phyloP scores from a whole-genome alignment of 2,329 filamentous ascomycete genomes.

The Aspergillus transmontanensis region DNA sequence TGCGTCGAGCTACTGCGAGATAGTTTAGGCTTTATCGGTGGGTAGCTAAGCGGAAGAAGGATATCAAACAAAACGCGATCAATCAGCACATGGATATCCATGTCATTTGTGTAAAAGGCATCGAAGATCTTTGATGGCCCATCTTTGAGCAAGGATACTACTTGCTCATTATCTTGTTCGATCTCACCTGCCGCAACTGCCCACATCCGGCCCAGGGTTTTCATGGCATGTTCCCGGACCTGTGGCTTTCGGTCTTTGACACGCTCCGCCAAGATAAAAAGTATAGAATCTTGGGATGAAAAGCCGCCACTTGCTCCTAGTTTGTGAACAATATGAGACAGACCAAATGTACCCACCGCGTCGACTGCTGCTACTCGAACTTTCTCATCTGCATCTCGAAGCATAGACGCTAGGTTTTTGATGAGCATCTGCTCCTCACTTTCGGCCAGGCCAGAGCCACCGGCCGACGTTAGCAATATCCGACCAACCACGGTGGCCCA shows the following conservation, averaged over 20 bases:
- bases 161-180: slow-evolving; percentile 75
- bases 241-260: slow-evolving; percentile 81
- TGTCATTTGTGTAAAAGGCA: slow-evolving; percentile 86
- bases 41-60: slow-evolving; percentile 86
- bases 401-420: slow-evolving; percentile 73
- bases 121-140: slow-evolving; percentile 86
- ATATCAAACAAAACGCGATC: slow-evolving; percentile 85
- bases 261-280: slow-evolving; percentile 81
- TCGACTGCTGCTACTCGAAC: slow-evolving; percentile 89
- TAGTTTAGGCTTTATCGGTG: slow-evolving; percentile 63
- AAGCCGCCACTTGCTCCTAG: slow-evolving; percentile 76
- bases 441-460: slow-evolving; percentile 81
- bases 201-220: slow-evolving; percentile 83
- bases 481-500: slow-evolving; percentile 85
- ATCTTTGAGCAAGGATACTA: slow-evolving; percentile 72
- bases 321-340: slow-evolving; percentile 79
- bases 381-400: slow-evolving; percentile 86
- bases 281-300: slow-evolving; percentile 72
- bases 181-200: slow-evolving; percentile 90
- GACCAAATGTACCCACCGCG: slow-evolving; percentile 77
- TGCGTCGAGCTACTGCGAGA: slow-evolving; percentile 51
- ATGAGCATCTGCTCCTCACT: slow-evolving; percentile 79
- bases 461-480: slow-evolving; percentile 88
- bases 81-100: slow-evolving; percentile 79
- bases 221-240: slow-evolving; percentile 86